Conservation (phyloP, 1,284 basidiomycete species). For the Vanrija sp. region DNA sequence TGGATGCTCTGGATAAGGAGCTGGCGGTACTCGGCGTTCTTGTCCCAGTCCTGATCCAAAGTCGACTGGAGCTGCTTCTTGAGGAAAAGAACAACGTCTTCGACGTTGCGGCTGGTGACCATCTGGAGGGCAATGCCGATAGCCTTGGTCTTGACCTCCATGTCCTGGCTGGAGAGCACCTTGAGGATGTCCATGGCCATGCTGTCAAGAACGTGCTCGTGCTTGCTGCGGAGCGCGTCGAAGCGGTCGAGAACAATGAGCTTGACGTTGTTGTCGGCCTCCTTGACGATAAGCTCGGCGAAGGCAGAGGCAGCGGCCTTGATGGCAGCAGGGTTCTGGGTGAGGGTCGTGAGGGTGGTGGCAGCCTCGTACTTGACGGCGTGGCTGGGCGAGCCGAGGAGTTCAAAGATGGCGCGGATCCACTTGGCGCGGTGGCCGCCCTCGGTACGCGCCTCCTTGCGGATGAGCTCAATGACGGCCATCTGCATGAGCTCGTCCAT, state of each 20-base stretch:
- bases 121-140: conserved; percentile 86
- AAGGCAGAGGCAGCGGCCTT: conserved; percentile 90
- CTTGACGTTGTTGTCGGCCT: conserved; percentile 99
- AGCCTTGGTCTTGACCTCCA: conserved; percentile 94
- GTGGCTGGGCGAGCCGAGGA: conserved; percentile 86
- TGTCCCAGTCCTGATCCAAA: conserved; percentile 67
- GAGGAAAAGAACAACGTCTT: conserved; percentile 91
- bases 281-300: conserved; percentile 86
- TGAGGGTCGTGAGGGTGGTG: conserved; percentile 87
- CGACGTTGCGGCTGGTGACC: conserved; percentile 93
- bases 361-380: conserved; percentile 99
- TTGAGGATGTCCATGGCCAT: conserved; percentile 96
- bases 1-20: conserved; percentile 97
- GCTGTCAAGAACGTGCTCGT: conserved; percentile 85
- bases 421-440: conserved; percentile 78
- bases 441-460: conserved; percentile 83
- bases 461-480: conserved; percentile 90
- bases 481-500: conserved; percentile 96
- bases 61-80: conserved; percentile 98
- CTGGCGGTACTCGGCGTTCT: conserved; percentile 92
- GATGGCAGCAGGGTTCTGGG: conserved; percentile 91
- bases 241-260: conserved; percentile 94
- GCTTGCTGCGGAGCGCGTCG: conserved; percentile 74
- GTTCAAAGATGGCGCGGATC: conserved; percentile 90
- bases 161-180: conserved; percentile 73